Base-by-base conservation (phyloP, 495 filamentous ascomycete species). In the Podospora didyma region DNA sequence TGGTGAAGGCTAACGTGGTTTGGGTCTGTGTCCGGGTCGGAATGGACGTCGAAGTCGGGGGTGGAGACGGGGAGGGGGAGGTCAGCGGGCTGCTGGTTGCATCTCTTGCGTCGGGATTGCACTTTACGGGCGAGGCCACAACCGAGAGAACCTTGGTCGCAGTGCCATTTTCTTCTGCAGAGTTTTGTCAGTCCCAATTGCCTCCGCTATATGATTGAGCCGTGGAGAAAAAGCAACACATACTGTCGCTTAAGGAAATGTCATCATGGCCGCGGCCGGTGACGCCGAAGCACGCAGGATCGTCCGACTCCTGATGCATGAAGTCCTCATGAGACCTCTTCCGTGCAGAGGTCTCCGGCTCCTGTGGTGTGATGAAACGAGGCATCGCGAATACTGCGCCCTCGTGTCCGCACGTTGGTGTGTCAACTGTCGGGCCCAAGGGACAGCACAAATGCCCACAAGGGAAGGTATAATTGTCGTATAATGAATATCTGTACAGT, bases 241-340 rank as follows among this genome's bases (percentile, higher is more conserved):
- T 54, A 63, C 61, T 63, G 46, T 49, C 46, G 12, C 52, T 61
- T 37, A 62, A 56, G 17, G 58, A 64, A 35, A 37, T 23, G 31
- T 50, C 55, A 4, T 24, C 16, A 1, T 44, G 34, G 41, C n/a
- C 22, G 37, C 12, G 14, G 39, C 39, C 42, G 0, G 44, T 21
- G 17, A 35, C 20, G 14, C 31, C 46, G 21, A 44, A 56, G 28
- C 35, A 22, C 6, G 11, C 21, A 55, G 51, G 23, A 4, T 50
- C 63, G 49, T 37, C 46, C 48, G 50, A 26, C 51, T 66, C 51
- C 37, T 57, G 56, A 16, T 65, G 63, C 1, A 65, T 24, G 39
- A 73, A 75, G 9, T 74, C 72, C 12, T 68, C 54, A 55, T 71
- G 72, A 10, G 62, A 61, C 49, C 73, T 62, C 62, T 77, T 75